These are phyloP conservation scores for Chytridium lagenaria DNA, from an alignment of 371 early-diverging fungal genomes.

Conservation along the genomic window DNA sequence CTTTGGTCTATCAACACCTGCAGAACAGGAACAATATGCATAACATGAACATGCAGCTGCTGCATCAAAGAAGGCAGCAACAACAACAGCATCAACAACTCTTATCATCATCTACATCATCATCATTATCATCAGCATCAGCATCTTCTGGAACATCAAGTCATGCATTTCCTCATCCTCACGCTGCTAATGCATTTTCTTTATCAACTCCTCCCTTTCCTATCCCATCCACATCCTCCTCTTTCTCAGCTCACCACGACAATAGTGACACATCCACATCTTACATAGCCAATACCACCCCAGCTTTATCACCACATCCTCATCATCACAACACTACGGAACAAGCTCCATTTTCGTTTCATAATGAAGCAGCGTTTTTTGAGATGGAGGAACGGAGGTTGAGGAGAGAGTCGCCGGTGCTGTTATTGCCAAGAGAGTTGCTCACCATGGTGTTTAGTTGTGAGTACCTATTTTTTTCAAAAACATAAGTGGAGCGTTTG, in stretches of 20 bases:
- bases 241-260: neutral
- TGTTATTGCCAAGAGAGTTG: constrained; percentile 25
- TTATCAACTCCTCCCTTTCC: neutral
- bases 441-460: constrained; percentile 26
- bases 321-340: neutral
- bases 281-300: too few species aligned
- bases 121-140: neutral
- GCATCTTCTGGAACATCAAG: neutral
- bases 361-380: neutral
- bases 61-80: neutral
- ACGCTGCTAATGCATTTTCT: neutral
- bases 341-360: neutral
- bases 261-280: neutral
- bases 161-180: neutral
- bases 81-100: neutral
- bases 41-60: too few species aligned
- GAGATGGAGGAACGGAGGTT: neutral
- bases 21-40: too few species aligned
- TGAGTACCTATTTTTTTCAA: constrained; percentile 13
- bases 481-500: too few species aligned
- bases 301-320: neutral
- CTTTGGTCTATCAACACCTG: neutral
- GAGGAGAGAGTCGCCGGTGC: constrained; percentile 1
- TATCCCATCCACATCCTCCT: neutral
- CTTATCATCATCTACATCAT: neutral